Evolutionary conservation across 257 asterid species (phyloP).

Genomic region (Ilex asprella): DNA sequence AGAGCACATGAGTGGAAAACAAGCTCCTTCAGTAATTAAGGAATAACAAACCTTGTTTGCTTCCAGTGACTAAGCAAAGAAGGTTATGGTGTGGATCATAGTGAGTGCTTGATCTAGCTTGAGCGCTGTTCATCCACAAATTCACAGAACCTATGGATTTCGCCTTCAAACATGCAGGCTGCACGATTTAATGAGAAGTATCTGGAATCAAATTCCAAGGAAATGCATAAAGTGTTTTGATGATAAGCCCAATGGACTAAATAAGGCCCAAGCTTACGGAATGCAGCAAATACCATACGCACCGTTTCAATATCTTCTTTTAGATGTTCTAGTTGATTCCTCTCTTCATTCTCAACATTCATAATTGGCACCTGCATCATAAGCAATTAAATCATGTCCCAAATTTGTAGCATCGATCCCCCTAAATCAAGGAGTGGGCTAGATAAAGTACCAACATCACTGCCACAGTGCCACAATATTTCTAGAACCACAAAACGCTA

Average conservation of each 20-base stretch:
- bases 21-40: too few relatives aligned
- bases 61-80: constrained; percentile 65
- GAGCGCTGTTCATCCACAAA: constrained; percentile 88
- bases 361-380: constrained; percentile 65
- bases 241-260: constrained; percentile 4
- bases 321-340: constrained; percentile 63
- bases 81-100: constrained; percentile 93
- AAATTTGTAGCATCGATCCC: too few relatives aligned
- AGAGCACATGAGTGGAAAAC: too few relatives aligned
- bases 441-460: too few relatives aligned
- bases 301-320: constrained; percentile 71
- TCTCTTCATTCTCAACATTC: constrained; percentile 63
- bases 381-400: not conserved
- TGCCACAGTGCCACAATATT: too few relatives aligned
- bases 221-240: constrained; percentile 12
- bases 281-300: constrained; percentile 19
- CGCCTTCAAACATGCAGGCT: constrained; percentile 72
- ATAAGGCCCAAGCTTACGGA: not conserved
- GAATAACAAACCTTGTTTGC: constrained; percentile 57
- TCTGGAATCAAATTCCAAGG: constrained; percentile 9
- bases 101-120: constrained; percentile 86
- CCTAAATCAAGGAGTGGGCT: too few relatives aligned
- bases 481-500: too few relatives aligned
- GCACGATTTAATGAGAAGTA: constrained; percentile 21
- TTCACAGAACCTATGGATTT: constrained; percentile 63